phyloP scores from a whole-genome alignment of 768 basidiomycete genomes.

The Mycena polygramma region DNA sequence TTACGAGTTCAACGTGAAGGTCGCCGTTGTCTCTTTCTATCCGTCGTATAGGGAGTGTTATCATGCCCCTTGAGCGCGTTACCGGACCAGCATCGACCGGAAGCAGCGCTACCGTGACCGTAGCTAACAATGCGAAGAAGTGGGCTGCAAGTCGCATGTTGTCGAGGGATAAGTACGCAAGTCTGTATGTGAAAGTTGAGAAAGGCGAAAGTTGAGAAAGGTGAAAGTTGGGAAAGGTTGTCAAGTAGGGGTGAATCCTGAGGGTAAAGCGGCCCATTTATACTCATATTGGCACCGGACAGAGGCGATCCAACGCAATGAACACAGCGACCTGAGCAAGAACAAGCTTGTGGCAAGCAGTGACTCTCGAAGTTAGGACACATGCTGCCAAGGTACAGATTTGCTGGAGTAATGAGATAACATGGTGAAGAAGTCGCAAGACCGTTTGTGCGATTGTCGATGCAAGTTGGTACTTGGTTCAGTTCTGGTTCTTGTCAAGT shows the following conservation, averaged over 20 bases:
- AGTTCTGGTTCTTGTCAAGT: too few relatives aligned
- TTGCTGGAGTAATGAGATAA: too few relatives aligned
- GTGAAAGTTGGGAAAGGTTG: constrained; percentile 25
- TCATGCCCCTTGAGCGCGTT: too few relatives aligned
- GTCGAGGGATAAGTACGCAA: too few relatives aligned
- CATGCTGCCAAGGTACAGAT: constrained; percentile 1
- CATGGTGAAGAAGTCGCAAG: too few relatives aligned
- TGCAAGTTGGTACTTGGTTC: too few relatives aligned
- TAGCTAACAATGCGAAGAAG: too few relatives aligned
- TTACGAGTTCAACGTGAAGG: constrained; percentile 30
- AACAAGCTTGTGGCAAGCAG: constrained; percentile 9
- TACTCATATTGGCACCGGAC: constrained; percentile 4
- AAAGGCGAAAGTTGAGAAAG: neutral
- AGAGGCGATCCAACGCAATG: constrained; percentile 8
- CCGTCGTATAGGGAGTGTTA: constrained; percentile 16
- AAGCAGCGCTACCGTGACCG: too few relatives aligned
- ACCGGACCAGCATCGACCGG: too few relatives aligned
- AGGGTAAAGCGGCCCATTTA: constrained; percentile 4
- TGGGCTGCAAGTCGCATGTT: too few relatives aligned
- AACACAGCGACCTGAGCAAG: neutral
- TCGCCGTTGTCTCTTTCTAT: neutral
- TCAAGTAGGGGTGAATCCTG: neutral
- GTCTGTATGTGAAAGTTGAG: too few relatives aligned
- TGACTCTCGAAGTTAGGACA: neutral
- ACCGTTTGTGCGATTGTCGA: too few relatives aligned